phyloP scores from a whole-genome alignment of 2,329 filamentous ascomycete genomes.

The Epichloe hybrida region DNA sequence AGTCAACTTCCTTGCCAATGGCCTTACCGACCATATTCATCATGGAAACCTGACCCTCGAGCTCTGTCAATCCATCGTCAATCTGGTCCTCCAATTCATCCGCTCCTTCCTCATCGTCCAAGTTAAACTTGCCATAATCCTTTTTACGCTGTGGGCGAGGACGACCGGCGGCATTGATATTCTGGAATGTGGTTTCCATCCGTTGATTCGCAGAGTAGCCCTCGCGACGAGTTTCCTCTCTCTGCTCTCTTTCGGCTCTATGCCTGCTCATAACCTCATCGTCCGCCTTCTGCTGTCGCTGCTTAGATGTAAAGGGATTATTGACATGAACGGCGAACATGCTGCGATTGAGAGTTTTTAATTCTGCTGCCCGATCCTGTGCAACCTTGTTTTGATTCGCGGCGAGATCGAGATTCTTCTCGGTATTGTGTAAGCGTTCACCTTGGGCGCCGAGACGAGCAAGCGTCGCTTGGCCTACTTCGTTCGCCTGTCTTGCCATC shows the following conservation, averaged over 20 bases:
- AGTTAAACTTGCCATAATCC: conserved; percentile 52
- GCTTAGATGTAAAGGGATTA: conserved; percentile 63
- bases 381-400: conserved; percentile 63
- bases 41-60: conserved; percentile 54
- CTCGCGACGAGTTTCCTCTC: conserved; percentile 45
- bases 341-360: conserved; percentile 74
- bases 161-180: conserved; percentile 19
- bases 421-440: conserved; percentile 68
- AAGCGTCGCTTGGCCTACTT: conserved; percentile 55
- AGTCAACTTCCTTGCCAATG: conserved; percentile 61
- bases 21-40: conserved; percentile 62
- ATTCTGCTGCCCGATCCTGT: conserved; percentile 66
- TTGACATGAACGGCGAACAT: conserved; percentile 80
- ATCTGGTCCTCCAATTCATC: conserved; percentile 38
- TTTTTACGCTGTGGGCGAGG: conserved; percentile 24
- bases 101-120: conserved; percentile 48
- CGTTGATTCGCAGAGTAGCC: conserved; percentile 37
- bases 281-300: conserved; percentile 50
- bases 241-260: conserved; percentile 49
- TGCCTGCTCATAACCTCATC: conserved; percentile 56
- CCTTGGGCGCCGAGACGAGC: conserved; percentile 64
- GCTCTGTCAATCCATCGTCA: conserved; percentile 47
- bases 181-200: conserved; percentile 37
- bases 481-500: conserved; percentile 30
- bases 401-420: conserved; percentile 70